A percentile compares a stretch with the other conserved stretches of the same genome.
Conservation (phyloP, 805 yeast species). For the Hanseniaspora vineae region DNA sequence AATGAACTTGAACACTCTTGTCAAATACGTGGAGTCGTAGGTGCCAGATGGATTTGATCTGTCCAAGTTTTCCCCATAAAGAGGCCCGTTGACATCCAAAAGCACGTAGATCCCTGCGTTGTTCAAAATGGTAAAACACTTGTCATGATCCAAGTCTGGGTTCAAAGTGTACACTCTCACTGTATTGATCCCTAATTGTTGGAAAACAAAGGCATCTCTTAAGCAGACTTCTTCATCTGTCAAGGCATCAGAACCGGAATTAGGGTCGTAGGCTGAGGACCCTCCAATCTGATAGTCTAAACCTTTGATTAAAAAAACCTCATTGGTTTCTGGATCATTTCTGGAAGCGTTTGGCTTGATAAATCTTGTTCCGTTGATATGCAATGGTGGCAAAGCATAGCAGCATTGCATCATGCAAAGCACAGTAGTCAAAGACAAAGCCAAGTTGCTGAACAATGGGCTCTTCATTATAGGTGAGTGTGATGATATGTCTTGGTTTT, state of each 20-base stretch:
- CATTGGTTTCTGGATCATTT: constrained; percentile 27
- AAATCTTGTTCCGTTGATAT: constrained; percentile 43
- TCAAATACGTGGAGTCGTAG: constrained; percentile 57
- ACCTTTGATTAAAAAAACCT: constrained; percentile 70
- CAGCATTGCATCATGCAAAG: constrained; percentile 6
- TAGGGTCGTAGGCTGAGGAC: constrained; percentile 38
- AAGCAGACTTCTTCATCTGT: constrained; percentile 57
- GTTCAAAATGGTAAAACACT: constrained; percentile 80
- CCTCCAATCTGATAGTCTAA: constrained; percentile 94
- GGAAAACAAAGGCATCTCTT: constrained; percentile 69
- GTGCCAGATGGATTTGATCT: constrained; percentile 60
- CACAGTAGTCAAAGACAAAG: not conserved
- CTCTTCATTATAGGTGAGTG: too few relatives aligned
- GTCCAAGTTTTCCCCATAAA: constrained; percentile 49
- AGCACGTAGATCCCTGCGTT: constrained; percentile 86
- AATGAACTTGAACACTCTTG: constrained; percentile 71
- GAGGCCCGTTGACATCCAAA: constrained; percentile 74
- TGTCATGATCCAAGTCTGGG: constrained; percentile 78
- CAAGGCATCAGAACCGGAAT: constrained; percentile 44
- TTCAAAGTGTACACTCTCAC: constrained; percentile 72
- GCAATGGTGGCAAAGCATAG: constrained; percentile 44
- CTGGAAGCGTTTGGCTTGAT: constrained; percentile 35
- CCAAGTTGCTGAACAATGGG: not conserved
- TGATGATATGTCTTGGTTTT: too few relatives aligned
- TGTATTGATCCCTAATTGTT: constrained; percentile 74